phyloP scores from a whole-genome alignment of 148 eudicot species.

The Chenopodium quinoa region DNA sequence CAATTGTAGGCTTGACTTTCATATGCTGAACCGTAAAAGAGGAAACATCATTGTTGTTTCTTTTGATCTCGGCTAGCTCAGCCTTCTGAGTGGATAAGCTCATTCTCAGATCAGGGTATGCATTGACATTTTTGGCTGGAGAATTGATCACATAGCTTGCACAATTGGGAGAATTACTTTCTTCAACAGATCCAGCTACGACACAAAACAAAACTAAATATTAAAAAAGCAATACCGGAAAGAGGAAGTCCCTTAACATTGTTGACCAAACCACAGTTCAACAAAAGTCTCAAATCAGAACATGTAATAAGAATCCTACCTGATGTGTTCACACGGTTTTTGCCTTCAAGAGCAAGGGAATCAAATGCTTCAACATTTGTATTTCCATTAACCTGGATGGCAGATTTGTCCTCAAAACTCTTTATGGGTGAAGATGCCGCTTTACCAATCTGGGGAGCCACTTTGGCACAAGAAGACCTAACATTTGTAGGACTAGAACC shows the following conservation, averaged over 20 bases:
- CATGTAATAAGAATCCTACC: slow-evolving; percentile 21
- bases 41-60: slow-evolving; percentile 10
- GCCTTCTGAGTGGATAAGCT: slow-evolving; percentile 6
- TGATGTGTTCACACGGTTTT: slow-evolving; percentile 11
- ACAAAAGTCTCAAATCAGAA: neutral
- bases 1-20: slow-evolving; percentile 5
- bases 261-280: neutral
- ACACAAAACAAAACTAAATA: slow-evolving; percentile 5
- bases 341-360: slow-evolving; percentile 7
- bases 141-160: slow-evolving; percentile 9
- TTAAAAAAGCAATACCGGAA: slow-evolving; percentile 6
- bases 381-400: slow-evolving; percentile 15
- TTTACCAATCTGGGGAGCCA: slow-evolving; percentile 2
- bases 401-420: neutral
- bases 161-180: slow-evolving; percentile 7
- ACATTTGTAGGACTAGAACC: slow-evolving; percentile 12
- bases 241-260: neutral
- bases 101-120: slow-evolving; percentile 16
- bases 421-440: neutral
- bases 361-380: slow-evolving; percentile 3
- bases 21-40: slow-evolving; percentile 11
- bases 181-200: slow-evolving; percentile 19
- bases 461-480: slow-evolving; percentile 1
- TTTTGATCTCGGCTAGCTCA: neutral
- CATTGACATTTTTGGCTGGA: slow-evolving; percentile 8